A percentile compares a stretch with the other conserved stretches of the same genome.
phyloP scores from a whole-genome alignment of 2,329 filamentous ascomycete species.

The Davidsoniella australis region DNA sequence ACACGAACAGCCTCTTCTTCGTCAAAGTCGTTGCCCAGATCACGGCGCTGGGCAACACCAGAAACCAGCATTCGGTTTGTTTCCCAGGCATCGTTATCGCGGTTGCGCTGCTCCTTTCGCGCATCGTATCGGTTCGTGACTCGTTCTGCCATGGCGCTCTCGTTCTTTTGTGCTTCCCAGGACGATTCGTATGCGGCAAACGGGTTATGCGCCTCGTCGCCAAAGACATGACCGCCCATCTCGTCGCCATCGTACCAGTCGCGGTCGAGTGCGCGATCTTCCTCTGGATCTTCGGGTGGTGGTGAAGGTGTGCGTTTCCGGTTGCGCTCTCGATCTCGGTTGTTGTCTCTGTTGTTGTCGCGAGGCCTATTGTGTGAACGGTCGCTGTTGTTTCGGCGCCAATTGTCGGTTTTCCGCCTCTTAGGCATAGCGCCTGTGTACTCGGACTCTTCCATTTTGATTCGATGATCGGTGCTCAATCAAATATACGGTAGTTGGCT shows the following conservation, averaged over 20 bases:
- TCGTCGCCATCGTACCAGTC: conserved; percentile 91
- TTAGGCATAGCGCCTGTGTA: conserved; percentile 25
- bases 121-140: conserved; percentile 54
- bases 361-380: conserved; percentile 16
- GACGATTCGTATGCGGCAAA: conserved; percentile 63
- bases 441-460: conserved; percentile 15
- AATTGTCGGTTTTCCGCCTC: conserved; percentile 22
- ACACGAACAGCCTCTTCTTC: conserved; percentile 82
- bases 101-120: conserved; percentile 67
- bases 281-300: conserved; percentile 33
- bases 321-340: background rate
- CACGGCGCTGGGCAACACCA: conserved; percentile 78
- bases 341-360: conserved; percentile 18
- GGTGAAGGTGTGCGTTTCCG: conserved; percentile 30
- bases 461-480: background rate
- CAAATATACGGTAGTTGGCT: background rate
- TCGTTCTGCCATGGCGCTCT: conserved; percentile 61
- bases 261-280: conserved; percentile 61
- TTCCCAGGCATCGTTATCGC: conserved; percentile 95
- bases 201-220: conserved; percentile 83
- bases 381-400: conserved; percentile 13
- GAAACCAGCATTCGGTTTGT: conserved; percentile 96
- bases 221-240: conserved; percentile 62
- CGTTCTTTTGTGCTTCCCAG: conserved; percentile 61
- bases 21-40: conserved; percentile 68